Percentiles rank a stretch among this genome's conserved stretches.
Conservation (phyloP, 306 rosid species). For the Vigna reflexopilosa region DNA sequence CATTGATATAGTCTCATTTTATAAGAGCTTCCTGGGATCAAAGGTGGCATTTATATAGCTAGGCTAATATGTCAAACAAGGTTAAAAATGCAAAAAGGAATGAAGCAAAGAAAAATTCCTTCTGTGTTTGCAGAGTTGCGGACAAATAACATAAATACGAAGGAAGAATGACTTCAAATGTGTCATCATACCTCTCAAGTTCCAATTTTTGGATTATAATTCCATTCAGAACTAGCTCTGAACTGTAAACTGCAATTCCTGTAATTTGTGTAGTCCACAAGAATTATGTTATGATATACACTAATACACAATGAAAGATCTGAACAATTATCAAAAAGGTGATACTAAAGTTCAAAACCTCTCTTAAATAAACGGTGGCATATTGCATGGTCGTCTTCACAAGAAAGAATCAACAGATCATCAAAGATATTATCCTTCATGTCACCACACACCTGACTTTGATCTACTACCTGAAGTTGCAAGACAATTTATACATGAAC, state of each 20-base stretch:
- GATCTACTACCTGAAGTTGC: conserved; percentile 59
- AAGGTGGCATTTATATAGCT: conserved; percentile 16
- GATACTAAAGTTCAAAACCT: conserved; percentile 44
- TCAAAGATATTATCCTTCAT: conserved; percentile 41
- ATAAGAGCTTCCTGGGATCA: conserved; percentile 26
- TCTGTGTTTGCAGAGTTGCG: neutral
- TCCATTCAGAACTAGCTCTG: conserved; percentile 65
- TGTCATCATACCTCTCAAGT: conserved; percentile 46
- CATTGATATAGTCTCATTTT: conserved; percentile 13
- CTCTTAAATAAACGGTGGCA: conserved; percentile 50
- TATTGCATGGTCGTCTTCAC: conserved; percentile 57
- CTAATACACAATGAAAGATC: neutral
- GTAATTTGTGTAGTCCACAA: conserved; percentile 33
- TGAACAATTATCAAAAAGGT: conserved; percentile 13
- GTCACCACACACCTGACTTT: conserved; percentile 39
- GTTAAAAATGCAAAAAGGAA: neutral
- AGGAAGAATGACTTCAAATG: conserved; percentile 24
- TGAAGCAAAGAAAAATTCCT: neutral
- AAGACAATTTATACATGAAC: conserved; percentile 30
- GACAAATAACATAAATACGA: neutral
- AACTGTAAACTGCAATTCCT: conserved; percentile 53
- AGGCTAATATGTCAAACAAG: conserved; percentile 19
- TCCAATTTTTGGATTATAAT: conserved; percentile 55
- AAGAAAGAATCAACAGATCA: conserved; percentile 61
- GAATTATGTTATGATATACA: neutral